Evolutionary conservation across 257 asterid species (phyloP), one percentile per base, ranked within the genome.

Genomic region (Verbascum thapsus): DNA sequence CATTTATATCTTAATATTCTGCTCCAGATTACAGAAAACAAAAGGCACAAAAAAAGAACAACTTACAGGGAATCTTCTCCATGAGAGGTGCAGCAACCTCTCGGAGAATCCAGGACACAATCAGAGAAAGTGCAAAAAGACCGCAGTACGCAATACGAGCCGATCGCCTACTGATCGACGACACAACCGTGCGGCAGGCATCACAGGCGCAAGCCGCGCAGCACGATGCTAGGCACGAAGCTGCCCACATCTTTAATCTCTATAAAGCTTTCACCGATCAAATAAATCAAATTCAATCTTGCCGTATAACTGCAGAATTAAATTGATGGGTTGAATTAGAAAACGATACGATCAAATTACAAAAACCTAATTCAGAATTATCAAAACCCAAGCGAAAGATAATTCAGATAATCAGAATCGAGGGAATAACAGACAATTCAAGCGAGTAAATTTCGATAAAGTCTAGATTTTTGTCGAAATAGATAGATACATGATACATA

Each of bases 101-200:
- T n/a, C 96, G 75, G 54, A 88, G 88, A 70, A 88, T 83, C 96
- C 96, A 88, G 3, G 96, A 81, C 35, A 88, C 96, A 12, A 88
- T 55, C 64, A 88, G 80, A 0, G 96, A 86, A 53, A 88, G 82
- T 13, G 81, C 95, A 8, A 88, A 88, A 51, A 88, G 95, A 19
- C 96, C 96, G 40, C 96, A 88, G 65, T 88, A 88, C 0, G 95
- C 96, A 18, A 88, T 86, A 64, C 96, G 91, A 38, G 96, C 96
- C 15, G 96, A 88, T 37, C 88, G 84, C 55, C 96, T 74, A 70
- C 95, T 82, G 70, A 88, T 86, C 55, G 92, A 92, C 6, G 96
- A 88, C 75, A 83, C 95, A 12, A 81, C 92, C 52, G 90, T 58
- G 51, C 80, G 83, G 79, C 95, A 88, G 22, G 92, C 95, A 15